Conservation (phyloP, 1,284 basidiomycete genomes). For the Ceratobasidium sp. region DNA sequence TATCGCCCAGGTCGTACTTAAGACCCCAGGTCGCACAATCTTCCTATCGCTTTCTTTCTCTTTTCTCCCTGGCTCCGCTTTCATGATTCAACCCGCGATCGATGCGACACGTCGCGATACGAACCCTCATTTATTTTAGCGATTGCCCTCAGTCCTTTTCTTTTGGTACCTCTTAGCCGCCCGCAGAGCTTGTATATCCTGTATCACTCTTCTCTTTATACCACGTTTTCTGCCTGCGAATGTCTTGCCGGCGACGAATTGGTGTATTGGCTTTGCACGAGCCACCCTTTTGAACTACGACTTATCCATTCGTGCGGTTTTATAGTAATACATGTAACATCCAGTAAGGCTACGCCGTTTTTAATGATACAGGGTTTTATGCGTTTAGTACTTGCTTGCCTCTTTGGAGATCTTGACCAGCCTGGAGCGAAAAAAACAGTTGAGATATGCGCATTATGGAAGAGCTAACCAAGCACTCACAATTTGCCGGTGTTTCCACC, state of each 20-base stretch:
- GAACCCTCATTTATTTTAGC: not conserved
- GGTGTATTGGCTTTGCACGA: too few species aligned
- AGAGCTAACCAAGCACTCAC: conserved; percentile 58
- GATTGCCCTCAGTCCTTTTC: not conserved
- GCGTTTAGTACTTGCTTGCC: conserved; percentile 32
- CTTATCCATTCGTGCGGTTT: not conserved
- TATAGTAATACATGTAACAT: conserved; percentile 38
- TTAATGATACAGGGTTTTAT: not conserved
- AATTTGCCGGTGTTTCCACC: conserved; percentile 88
- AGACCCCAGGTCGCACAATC: not conserved
- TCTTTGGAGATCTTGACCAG: conserved; percentile 39
- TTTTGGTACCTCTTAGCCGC: conserved; percentile 5
- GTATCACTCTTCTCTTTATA: conserved; percentile 32
- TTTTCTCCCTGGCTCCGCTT: not conserved
- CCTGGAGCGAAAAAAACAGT: not conserved
- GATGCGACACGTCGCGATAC: not conserved
- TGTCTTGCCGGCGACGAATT: too few species aligned
- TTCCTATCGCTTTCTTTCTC: not conserved
- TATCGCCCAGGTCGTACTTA: conserved; percentile 20
- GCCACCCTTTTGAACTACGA: too few species aligned
- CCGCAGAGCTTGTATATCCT: conserved; percentile 19
- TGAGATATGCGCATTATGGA: not conserved
- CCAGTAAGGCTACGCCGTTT: not conserved
- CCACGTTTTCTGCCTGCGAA: not conserved
- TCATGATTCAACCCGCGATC: not conserved